phyloP scores from a whole-genome alignment of 2,329 filamentous ascomycete genomes.

The Nemania diffusa region DNA sequence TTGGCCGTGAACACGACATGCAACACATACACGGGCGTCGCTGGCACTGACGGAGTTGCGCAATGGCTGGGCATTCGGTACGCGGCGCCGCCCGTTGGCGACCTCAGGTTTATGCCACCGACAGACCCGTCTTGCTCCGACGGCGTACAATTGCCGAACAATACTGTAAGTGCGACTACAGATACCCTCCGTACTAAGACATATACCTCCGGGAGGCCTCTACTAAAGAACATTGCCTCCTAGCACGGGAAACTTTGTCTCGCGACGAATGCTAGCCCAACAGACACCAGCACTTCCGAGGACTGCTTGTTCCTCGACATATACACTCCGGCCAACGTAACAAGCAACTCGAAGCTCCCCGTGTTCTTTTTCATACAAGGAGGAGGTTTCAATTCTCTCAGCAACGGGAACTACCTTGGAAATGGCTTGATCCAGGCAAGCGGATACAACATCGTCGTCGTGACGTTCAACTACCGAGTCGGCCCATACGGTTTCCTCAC shows the following conservation, averaged over 20 bases:
- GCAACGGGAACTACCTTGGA: constrained; percentile 66
- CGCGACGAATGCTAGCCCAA: constrained; percentile 35
- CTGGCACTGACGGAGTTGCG: constrained; percentile 66
- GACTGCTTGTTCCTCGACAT: constrained; percentile 77
- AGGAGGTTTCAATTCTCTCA: constrained; percentile 66
- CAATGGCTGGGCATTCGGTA: constrained; percentile 82
- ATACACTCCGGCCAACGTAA: constrained; percentile 67
- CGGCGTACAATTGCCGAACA: constrained; percentile 62
- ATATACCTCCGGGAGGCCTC: not conserved
- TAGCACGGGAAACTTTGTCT: constrained; percentile 47
- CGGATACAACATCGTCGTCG: constrained; percentile 70
- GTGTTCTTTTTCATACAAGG: constrained; percentile 71
- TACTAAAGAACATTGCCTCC: constrained; percentile 2
- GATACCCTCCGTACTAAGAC: constrained; percentile 20
- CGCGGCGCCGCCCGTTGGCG: constrained; percentile 73
- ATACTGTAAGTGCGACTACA: constrained; percentile 55
- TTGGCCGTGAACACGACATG: constrained; percentile 71
- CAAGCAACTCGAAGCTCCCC: constrained; percentile 63
- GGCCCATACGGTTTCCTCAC: constrained; percentile 78
- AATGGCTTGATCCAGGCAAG: constrained; percentile 69
- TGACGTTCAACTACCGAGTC: constrained; percentile 81
- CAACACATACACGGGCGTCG: constrained; percentile 69
- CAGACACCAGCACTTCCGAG: constrained; percentile 54
- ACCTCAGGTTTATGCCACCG: constrained; percentile 74
- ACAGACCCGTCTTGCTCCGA: constrained; percentile 64